These are phyloP conservation scores for Fremontodendron californicum DNA, from an alignment of 345 rosid genomes.

Conservation along the genomic window DNA sequence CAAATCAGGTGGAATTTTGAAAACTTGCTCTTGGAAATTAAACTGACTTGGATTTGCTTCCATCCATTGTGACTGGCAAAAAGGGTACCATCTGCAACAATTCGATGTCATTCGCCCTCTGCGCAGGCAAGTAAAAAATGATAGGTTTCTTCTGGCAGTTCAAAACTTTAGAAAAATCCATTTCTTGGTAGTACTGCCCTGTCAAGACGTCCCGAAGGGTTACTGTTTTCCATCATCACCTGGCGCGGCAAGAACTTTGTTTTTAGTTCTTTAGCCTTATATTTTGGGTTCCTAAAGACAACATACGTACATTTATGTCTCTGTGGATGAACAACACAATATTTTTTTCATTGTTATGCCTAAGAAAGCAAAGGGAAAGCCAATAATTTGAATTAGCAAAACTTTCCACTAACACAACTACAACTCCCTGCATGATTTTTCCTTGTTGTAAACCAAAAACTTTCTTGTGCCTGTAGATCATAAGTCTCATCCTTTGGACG, in stretches of 20 bases:
- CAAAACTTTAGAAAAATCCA: constrained; percentile 44
- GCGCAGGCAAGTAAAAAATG: constrained; percentile 39
- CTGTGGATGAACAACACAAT: constrained; percentile 1
- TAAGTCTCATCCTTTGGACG: not conserved
- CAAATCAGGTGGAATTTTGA: constrained; percentile 50
- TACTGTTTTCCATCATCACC: constrained; percentile 43
- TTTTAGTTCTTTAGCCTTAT: constrained; percentile 2
- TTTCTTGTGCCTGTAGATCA: not conserved
- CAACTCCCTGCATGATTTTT: constrained; percentile 13
- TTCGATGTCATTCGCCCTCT: constrained; percentile 32
- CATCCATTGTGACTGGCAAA: constrained; percentile 41
- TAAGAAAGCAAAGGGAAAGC: not conserved
- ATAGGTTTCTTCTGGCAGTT: constrained; percentile 42
- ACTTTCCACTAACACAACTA: constrained; percentile 14
- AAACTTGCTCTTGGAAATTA: constrained; percentile 49
- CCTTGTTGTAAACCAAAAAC: constrained; percentile 1
- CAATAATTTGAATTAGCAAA: not conserved
- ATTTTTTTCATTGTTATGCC: no score
- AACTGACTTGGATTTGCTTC: constrained; percentile 27
- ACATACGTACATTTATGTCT: constrained; percentile 29
- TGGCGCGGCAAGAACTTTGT: constrained; percentile 30
- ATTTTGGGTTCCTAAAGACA: constrained; percentile 26
- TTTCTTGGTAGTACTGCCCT: constrained; percentile 23
- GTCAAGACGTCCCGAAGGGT: constrained; percentile 49
- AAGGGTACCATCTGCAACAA: constrained; percentile 48